Percentiles rank a stretch among this genome's conserved stretches.
These are phyloP conservation scores for Luzula sylvatica DNA, from an alignment of 176 grass and related monocot genomes.

Conservation along the genomic window DNA sequence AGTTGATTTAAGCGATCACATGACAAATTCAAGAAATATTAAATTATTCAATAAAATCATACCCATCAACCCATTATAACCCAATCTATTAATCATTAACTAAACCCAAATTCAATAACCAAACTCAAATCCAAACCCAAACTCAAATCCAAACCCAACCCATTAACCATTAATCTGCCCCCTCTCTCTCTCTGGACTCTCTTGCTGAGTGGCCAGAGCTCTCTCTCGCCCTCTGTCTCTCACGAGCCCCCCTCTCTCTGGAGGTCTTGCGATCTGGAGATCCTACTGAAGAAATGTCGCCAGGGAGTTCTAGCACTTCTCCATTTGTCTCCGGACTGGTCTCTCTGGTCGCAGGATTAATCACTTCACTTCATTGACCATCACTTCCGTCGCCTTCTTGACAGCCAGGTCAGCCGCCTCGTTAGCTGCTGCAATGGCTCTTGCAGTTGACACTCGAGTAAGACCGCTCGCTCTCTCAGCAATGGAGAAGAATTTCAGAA, in stretches of 20 bases:
- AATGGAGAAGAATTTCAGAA: constrained; percentile 92
- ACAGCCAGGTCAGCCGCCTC: constrained; percentile 20
- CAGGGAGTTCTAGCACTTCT: constrained; percentile 26
- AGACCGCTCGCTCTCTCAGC: constrained; percentile 53
- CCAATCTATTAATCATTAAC: no score
- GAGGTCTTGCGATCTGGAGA: constrained; percentile 64
- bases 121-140: no score
- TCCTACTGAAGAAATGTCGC: constrained; percentile 50
- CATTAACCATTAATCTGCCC: no score
- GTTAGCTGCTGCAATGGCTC: constrained; percentile 12
- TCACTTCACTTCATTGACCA: background rate
- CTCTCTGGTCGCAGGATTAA: background rate
- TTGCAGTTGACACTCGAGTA: constrained; percentile 37
- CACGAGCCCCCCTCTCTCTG: constrained; percentile 51
- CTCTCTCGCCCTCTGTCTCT: no score
- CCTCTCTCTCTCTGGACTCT: no score
- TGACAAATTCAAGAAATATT: no score
- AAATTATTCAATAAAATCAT: no score
- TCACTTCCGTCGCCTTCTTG: constrained; percentile 19
- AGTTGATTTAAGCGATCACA: no score
- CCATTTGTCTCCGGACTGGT: background rate
- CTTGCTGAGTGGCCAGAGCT: no score
- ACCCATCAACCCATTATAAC: no score
- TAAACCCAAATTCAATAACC: no score
- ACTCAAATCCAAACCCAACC: no score